phyloP scores from a whole-genome alignment of 441 rosid species.

The Populus trichocarpa region DNA sequence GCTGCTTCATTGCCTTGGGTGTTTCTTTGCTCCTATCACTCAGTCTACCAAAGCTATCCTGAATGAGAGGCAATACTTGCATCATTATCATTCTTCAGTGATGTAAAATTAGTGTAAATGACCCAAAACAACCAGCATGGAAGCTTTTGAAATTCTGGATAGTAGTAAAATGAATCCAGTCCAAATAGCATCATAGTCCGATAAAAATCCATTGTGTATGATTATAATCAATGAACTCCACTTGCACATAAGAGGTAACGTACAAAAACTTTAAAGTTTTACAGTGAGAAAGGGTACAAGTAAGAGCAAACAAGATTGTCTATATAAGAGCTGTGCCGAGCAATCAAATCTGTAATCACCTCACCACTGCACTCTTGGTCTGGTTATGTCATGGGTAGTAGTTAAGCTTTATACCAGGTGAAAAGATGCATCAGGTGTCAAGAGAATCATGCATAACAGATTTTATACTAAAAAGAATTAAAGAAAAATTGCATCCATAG shows the following conservation, averaged over 20 bases:
- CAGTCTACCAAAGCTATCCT: conserved; percentile 91
- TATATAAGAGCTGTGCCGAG: not conserved
- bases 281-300: not conserved
- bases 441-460: not conserved
- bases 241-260: not conserved
- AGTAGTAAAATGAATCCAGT: not conserved
- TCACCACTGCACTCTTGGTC: not conserved
- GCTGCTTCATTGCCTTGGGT: conserved; percentile 87
- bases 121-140: not conserved
- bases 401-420: not conserved
- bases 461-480: not conserved
- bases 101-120: not conserved
- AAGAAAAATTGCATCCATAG: not conserved
- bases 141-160: not conserved
- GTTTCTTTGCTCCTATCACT: conserved; percentile 92
- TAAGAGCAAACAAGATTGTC: not conserved
- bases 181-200: not conserved
- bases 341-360: not conserved
- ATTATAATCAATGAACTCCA: not conserved
- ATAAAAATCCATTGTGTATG: not conserved
- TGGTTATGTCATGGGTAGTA: not conserved
- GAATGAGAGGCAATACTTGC: conserved; percentile 18
- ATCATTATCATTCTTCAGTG: not conserved
- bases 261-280: too few relatives aligned
- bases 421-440: not conserved